Evolutionary conservation across 768 basidiomycete species (phyloP), one percentile per base, ranked within the genome.

Genomic region (Tephrocybe sp.): DNA sequence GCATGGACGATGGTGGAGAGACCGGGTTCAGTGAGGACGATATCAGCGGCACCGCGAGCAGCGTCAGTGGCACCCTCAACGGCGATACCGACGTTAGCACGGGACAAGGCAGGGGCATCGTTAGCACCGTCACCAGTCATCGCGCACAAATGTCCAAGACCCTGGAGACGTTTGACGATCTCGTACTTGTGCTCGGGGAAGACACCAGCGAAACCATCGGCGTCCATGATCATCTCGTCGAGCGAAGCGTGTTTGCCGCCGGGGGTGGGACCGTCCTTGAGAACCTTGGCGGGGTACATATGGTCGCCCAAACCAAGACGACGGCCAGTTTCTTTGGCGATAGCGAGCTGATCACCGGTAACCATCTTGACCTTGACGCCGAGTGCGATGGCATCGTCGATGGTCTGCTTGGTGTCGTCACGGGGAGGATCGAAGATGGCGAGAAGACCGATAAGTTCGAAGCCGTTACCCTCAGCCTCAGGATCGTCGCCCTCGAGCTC

Each of bases 91-190:
- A 98, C 96, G 69, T 98, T 98, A 69, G 95, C 96, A 66, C 95
- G 92, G 52, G 95, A 96, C 32, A 98, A 80, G 64, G 96, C 96
- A 46, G 96, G 96, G 48, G 96, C 96, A 57, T 98, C 95, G 68
- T 98, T 98, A 65, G 96, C 96, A 82, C 96, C 96, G 63, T 98
- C 96, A 80, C 96, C 96, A 68, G 96, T 98, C 96, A 98, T 98
- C 51, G 96, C 96, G 69, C 90, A 92, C 52, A 97, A 73, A 71
- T 97, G 94, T 41, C 94, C 96, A 53, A 98, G 87, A 66, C 85
- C 92, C 67, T 98, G 96, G 47, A 98, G 86, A 59, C 95, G 91
- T 77, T 96, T 97, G 76, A 98, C 96, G 55, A 98, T 98, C 72
- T 98, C 96, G 68, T 96, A 98, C 82, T 98, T 98, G 89, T 97